Base-by-base conservation (phyloP, 768 basidiomycete genomes). In the Punctularia strigosozonata region DNA sequence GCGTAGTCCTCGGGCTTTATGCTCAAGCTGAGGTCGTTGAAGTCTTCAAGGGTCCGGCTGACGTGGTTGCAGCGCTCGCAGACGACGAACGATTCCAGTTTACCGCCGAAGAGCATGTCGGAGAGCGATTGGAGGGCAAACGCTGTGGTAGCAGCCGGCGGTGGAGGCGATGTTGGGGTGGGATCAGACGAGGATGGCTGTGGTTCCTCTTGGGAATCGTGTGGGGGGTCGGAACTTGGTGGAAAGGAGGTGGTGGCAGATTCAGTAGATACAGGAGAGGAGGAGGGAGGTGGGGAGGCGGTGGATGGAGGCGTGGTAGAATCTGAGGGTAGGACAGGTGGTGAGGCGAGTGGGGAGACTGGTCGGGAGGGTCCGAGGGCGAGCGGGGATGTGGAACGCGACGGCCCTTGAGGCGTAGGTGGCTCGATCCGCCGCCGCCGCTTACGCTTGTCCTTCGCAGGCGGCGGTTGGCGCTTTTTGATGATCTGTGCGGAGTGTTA, bases 1-100 rank as follows among this genome's bases (percentile, higher is more conserved):
- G 63, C 64, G 43, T 84, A 84, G 47, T 88, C 82, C 44, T 90
- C 85, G 1, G 80, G 72, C 54, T 81, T 86, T 56, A 92, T 81
- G 57, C 82, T 84, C 24, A 98, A 64, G 37, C 87, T 89, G 49
- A 98, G 80, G 57, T 95, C 92, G 55, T 84, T 81, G 57, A 95
- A 97, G 52, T 90, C 88, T 57, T 98, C 92, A 53, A 85, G 83
- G 4, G 84, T 87, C 47, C 89, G 79, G 2, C 90, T 94, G 36
- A 95, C 76, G 50, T 87, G 77, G 57, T 94, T 92, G 74, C 92
- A 98, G 42, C 76, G 75, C 48, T 91, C 88, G 56, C 92, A 98
- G 3, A 98, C 83, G 36, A 98, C 80, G 53, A 95, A 80, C 61
- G 83, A 87, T 4, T 88, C 80, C 35, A 98, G 68, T 50, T 77